These are phyloP conservation scores for Auricularia auricula-judae DNA, from an alignment of 768 basidiomycete genomes.

Conservation along the genomic window DNA sequence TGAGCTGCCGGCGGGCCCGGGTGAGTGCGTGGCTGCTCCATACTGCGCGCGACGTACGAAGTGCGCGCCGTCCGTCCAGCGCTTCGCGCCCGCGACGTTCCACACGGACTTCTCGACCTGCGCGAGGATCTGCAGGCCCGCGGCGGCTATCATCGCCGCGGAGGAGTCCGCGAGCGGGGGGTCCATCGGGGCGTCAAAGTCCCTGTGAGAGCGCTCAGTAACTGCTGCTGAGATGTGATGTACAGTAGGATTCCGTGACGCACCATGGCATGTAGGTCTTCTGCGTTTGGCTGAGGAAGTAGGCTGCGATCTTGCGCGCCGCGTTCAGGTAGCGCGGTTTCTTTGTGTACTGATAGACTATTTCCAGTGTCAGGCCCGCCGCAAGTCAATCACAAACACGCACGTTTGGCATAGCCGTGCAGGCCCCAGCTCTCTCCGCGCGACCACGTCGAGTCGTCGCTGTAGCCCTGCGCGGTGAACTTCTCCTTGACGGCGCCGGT, in stretches of 20 bases:
- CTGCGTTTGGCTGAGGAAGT: background rate
- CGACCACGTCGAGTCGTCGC: conserved; percentile 42
- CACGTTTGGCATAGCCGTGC: conserved; percentile 60
- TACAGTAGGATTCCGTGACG: background rate
- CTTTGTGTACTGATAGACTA: conserved; percentile 12
- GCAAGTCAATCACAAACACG: conserved; percentile 11
- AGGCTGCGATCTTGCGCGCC: conserved; percentile 5
- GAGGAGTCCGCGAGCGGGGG: conserved; percentile 6
- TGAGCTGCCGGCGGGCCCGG: conserved; percentile 21
- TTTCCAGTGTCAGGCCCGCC: background rate
- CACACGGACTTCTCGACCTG: conserved; percentile 1
- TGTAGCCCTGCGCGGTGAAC: background rate
- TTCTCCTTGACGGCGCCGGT: background rate
- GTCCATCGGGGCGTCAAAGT: conserved; percentile 7
- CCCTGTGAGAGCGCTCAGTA: background rate
- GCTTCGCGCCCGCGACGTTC: conserved; percentile 1
- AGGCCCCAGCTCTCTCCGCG: conserved; percentile 66
- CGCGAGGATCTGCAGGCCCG: conserved; percentile 2
- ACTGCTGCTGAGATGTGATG: background rate
- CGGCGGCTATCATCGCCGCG: conserved; percentile 8
- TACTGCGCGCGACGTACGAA: background rate
- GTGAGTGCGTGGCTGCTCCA: background rate
- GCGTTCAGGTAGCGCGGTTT: conserved; percentile 10
- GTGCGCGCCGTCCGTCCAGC: background rate
- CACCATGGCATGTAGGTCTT: background rate